Conservation (phyloP, 495 filamentous ascomycete species). For the Lasiosphaeria ovina region DNA sequence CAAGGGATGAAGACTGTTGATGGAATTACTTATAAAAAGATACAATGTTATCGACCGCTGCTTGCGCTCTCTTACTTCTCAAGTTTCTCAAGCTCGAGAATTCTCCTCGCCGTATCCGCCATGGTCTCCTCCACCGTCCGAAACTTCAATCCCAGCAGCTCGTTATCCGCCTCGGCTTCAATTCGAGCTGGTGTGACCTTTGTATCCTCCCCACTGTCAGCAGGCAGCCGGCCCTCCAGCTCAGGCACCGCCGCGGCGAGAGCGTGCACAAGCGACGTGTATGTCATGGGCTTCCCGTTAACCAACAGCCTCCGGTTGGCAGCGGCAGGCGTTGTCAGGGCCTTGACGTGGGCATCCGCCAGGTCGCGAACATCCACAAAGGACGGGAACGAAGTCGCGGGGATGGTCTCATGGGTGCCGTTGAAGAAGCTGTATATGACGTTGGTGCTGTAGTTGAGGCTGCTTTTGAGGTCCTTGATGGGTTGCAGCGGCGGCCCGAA, state of each 20-base stretch:
- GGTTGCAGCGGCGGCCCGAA: slow-evolving; percentile 31
- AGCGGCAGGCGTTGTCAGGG: slow-evolving; percentile 25
- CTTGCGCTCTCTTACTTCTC: background rate
- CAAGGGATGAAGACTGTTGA: too few species aligned
- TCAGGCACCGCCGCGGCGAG: slow-evolving; percentile 30
- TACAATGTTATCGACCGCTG: too few species aligned
- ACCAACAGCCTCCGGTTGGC: slow-evolving; percentile 28
- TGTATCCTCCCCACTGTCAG: slow-evolving; percentile 29
- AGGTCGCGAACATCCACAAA: slow-evolving; percentile 35
- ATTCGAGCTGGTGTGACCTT: slow-evolving; percentile 23
- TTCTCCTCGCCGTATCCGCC: slow-evolving; percentile 33
- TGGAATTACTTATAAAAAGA: too few species aligned
- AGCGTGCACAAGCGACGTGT: slow-evolving; percentile 24
- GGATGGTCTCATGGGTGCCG: slow-evolving; percentile 29
- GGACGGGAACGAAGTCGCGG: slow-evolving; percentile 31
- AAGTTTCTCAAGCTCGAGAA: slow-evolving; percentile 27
- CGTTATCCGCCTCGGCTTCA: slow-evolving; percentile 29
- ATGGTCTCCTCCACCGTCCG: slow-evolving; percentile 36
- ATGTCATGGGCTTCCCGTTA: slow-evolving; percentile 22
- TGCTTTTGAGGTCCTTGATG: slow-evolving; percentile 21
- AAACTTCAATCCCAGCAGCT: slow-evolving; percentile 28
- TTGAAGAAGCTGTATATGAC: slow-evolving; percentile 36
- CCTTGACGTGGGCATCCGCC: slow-evolving; percentile 31
- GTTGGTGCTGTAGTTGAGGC: slow-evolving; percentile 31
- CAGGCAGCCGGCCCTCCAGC: slow-evolving; percentile 33